A percentile compares a stretch with the other conserved stretches of the same genome.
Conservation (phyloP, 176 grass and related monocot genomes). For the Elymus sibiricus region DNA sequence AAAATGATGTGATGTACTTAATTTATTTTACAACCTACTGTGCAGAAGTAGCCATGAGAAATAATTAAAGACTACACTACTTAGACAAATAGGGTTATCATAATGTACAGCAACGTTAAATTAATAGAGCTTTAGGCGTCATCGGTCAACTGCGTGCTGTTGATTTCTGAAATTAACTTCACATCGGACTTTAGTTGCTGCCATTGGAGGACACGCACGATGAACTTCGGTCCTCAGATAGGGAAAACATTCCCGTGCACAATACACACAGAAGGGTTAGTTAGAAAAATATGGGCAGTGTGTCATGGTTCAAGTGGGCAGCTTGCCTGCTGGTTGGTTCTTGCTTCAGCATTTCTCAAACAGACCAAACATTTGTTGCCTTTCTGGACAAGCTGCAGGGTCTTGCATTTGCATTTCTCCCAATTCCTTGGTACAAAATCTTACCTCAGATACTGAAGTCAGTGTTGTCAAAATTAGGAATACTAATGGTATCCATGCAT, state of each 20-base stretch:
- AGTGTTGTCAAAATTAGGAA: neutral
- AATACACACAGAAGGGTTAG: neutral
- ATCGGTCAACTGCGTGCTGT: neutral
- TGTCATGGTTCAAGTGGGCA: neutral
- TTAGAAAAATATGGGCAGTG: neutral
- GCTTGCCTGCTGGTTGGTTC: neutral
- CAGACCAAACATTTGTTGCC: constrained; percentile 10
- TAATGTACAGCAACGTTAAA: neutral
- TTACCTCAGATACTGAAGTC: constrained; percentile 25
- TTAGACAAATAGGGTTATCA: neutral
- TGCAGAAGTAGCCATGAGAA: no score
- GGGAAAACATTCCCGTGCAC: neutral
- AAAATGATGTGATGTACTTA: no score
- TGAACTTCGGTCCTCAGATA: neutral
- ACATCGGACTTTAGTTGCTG: neutral
- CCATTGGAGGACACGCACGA: neutral
- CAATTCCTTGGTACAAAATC: neutral
- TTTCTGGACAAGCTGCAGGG: constrained; percentile 9
- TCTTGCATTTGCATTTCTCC: constrained; percentile 14
- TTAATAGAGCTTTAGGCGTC: neutral
- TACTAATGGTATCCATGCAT: neutral
- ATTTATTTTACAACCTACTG: no score
- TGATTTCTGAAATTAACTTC: neutral
- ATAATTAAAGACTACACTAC: neutral
- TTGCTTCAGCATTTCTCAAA: constrained; percentile 27